Base-by-base conservation (phyloP, 768 basidiomycete genomes). In the Phlebiopsis flavidoalba region DNA sequence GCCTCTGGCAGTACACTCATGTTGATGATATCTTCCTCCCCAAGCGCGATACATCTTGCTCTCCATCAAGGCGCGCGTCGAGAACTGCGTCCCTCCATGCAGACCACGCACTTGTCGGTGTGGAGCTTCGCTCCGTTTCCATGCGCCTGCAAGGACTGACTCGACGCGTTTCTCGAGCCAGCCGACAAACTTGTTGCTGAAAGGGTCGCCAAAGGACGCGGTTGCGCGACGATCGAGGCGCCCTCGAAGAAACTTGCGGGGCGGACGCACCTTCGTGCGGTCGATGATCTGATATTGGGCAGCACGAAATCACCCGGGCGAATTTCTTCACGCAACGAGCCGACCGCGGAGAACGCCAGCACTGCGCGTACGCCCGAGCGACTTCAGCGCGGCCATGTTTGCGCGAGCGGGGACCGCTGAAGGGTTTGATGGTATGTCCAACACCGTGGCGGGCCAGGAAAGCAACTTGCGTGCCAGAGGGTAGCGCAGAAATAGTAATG, bases 31-130 rank as follows among this genome's bases (percentile, higher is more conserved):
- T 96, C 93, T 6, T n/a, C 86, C 92, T 8, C 96, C 96, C 90
- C 92, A 95, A 51, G 81, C 80, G 21, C 94, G 81, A 73, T 98
- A 97, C 95, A 97, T 94, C 67, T 83, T 67, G 69, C 92, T 95
- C 82, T 99, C 96, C 6, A n/a, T n/a, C n/a, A n/a, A n/a, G 17
- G 96, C 96, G 40, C 96, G 79, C n/a, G 96, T 99, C 58, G 94
- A 96, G 79, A 99, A 99, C 74, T 95, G 94, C 35, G 91, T 53
- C 95, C 95, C 71, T 98, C 95, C 93, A 98, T 98, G 70, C 93
- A 95, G 52, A 98, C 88, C 60, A 98, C 84, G 19, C 86, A 89
- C 79, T 88, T 94, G 31, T 84, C 88, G 55, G 83, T 85, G 73
- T 94, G 92, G 58, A 98, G 73, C 74, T 83, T 76, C 40, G 88